Evolutionary conservation across 139 green algal genomes (phyloP).

Genomic region (Tetraselmis chui): DNA sequence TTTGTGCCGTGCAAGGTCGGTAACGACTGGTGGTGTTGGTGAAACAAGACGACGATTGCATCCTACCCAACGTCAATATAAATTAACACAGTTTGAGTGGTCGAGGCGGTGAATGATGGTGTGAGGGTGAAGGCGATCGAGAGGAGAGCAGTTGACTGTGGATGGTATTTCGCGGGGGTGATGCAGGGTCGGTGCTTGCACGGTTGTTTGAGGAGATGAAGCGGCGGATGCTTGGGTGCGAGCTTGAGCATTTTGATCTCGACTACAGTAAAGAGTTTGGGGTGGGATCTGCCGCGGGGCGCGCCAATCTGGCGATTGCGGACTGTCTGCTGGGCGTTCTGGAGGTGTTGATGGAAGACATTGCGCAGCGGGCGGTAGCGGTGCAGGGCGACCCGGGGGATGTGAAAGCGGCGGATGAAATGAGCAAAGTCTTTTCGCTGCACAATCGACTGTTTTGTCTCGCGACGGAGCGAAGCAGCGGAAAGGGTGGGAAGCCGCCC

Average conservation of each 20-base stretch:
- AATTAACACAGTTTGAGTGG: no score
- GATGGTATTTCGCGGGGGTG: no score
- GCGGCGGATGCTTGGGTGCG: not conserved
- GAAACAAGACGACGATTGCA: no score
- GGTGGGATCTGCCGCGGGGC: not conserved
- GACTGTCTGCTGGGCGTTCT: not conserved
- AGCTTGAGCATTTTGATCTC: not conserved
- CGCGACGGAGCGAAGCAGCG: not conserved
- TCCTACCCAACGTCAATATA: no score
- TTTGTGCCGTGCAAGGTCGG: no score
- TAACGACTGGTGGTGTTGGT: no score
- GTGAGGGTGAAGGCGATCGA: no score
- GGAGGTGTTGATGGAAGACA: not conserved
- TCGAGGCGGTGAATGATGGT: no score
- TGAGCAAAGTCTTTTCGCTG: not conserved
- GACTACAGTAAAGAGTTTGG: not conserved
- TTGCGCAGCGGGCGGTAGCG: not conserved
- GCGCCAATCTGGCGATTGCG: not conserved
- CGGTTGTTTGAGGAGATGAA: not conserved
- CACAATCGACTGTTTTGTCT: not conserved
- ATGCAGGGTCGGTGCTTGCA: not conserved
- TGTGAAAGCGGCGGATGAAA: not conserved
- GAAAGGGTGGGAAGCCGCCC: not conserved
- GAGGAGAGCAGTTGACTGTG: no score
- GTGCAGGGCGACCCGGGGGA: no score